Conservation (phyloP, 2,329 filamentous ascomycete species). For the Shiraia sp. region DNA sequence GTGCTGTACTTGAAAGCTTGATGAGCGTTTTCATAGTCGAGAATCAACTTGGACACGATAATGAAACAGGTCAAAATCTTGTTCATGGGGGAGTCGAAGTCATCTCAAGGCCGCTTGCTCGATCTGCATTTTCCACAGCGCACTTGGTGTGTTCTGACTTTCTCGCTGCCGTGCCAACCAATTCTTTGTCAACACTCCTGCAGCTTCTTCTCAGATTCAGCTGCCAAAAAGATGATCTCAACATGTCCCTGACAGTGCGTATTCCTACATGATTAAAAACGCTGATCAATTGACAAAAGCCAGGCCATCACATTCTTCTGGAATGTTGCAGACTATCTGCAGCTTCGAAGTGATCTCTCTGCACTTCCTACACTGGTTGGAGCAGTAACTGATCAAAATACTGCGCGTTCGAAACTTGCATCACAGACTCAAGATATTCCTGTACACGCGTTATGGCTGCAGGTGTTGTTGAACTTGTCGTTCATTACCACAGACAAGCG, state of each 20-base stretch:
- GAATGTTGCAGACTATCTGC: slow-evolving; percentile 88
- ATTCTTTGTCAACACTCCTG: slow-evolving; percentile 77
- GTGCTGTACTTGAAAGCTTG: slow-evolving; percentile 81
- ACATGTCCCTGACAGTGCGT: slow-evolving; percentile 85
- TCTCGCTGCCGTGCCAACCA: slow-evolving; percentile 68
- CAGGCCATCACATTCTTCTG: slow-evolving; percentile 93
- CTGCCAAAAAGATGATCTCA: slow-evolving; percentile 86
- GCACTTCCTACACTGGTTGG: slow-evolving; percentile 33
- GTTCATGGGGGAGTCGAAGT: slow-evolving; percentile 27
- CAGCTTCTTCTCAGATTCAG: slow-evolving; percentile 90
- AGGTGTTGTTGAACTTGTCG: slow-evolving; percentile 72
- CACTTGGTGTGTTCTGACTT: slow-evolving; percentile 97
- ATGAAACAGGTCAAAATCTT: neutral
- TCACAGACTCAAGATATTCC: slow-evolving; percentile 64
- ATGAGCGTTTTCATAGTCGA: slow-evolving; percentile 68
- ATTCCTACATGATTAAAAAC: neutral
- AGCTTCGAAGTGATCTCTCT: slow-evolving; percentile 51
- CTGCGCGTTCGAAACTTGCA: slow-evolving; percentile 62
- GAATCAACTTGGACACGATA: neutral
- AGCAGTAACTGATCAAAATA: slow-evolving; percentile 48
- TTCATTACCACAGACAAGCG: slow-evolving; percentile 72
- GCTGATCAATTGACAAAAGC: slow-evolving; percentile 8
- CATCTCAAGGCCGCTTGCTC: slow-evolving; percentile 73
- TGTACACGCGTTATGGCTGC: slow-evolving; percentile 76
- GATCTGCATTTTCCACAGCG: slow-evolving; percentile 84